phyloP scores from a whole-genome alignment of 805 yeast genomes.

The Maudiozyma bulderi region DNA sequence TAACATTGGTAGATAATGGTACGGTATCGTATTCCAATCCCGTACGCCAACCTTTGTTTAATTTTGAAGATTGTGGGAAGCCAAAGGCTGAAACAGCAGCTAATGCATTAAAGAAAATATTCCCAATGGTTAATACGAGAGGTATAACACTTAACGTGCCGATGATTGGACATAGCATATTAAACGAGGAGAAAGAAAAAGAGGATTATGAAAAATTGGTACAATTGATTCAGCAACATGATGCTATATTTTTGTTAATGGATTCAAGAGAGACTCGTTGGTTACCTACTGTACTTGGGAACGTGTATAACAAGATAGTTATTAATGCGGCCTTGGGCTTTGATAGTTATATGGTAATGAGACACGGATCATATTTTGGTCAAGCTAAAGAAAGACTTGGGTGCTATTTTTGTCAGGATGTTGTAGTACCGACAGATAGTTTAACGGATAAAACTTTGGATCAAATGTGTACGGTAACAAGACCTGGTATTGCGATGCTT shows the following conservation, averaged over 20 bases:
- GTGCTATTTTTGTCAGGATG: conserved; percentile 93
- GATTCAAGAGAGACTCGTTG: conserved; percentile 95
- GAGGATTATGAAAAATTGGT: conserved; percentile 44
- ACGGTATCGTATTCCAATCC: conserved; percentile 88
- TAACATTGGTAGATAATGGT: conserved; percentile 87
- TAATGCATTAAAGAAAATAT: conserved; percentile 54
- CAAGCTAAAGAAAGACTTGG: conserved; percentile 46
- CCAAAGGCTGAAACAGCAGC: conserved; percentile 79
- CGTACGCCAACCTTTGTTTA: conserved; percentile 83
- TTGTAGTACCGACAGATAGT: conserved; percentile 87
- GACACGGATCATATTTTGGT: conserved; percentile 58
- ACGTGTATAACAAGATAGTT: conserved; percentile 58
- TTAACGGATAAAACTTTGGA: conserved; percentile 82
- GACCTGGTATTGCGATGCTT: conserved; percentile 89
- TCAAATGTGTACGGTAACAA: conserved; percentile 97
- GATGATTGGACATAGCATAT: conserved; percentile 88
- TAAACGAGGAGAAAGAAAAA: conserved; percentile 42
- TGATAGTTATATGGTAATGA: conserved; percentile 86
- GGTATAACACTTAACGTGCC: conserved; percentile 75
- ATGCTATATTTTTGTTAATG: conserved; percentile 70
- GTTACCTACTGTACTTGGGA: conserved; percentile 86
- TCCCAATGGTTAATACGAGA: conserved; percentile 60
- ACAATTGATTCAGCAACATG: conserved; percentile 54
- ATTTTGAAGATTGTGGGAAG: conserved; percentile 75
- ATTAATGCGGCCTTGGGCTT: conserved; percentile 93